These are phyloP conservation scores for Pythium folliculosum DNA, from an alignment of 352 stramenopile species.

Conservation along the genomic window DNA sequence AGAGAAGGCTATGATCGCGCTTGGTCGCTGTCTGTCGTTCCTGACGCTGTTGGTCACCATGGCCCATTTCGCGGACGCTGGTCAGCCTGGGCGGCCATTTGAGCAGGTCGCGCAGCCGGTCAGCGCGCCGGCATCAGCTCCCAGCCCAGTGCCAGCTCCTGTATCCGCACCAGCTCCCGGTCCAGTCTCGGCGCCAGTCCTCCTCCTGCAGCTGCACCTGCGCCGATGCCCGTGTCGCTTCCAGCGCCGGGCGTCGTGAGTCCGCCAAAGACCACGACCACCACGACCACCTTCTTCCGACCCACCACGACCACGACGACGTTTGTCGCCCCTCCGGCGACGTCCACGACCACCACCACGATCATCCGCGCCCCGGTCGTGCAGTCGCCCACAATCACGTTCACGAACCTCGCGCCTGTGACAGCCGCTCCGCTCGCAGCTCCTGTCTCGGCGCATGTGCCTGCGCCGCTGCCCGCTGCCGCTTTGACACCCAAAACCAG, in stretches of 20 bases:
- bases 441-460: background rate
- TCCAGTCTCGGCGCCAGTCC: background rate
- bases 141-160: background rate
- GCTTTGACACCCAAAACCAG: conserved; percentile 1
- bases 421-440: background rate
- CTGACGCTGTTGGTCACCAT: background rate
- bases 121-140: background rate
- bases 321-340: background rate
- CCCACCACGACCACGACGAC: conserved; percentile 17
- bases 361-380: background rate
- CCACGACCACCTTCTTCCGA: conserved; percentile 11
- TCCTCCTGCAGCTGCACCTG: background rate
- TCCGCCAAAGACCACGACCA: conserved; percentile 18
- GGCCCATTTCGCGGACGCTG: background rate
- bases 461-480: background rate
- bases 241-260: conserved; percentile 12
- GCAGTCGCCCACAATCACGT: conserved; percentile 3
- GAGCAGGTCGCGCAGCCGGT: conserved; percentile 19
- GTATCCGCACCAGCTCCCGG: background rate
- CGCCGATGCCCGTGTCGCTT: background rate
- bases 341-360: conserved; percentile 12
- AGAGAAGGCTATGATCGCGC: conserved; percentile 1
- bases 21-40: background rate
- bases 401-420: conserved; percentile 5
- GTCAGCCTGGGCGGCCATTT: conserved; percentile 8